phyloP scores from a whole-genome alignment of 441 rosid genomes.

The Euphorbia schlechtendalii region DNA sequence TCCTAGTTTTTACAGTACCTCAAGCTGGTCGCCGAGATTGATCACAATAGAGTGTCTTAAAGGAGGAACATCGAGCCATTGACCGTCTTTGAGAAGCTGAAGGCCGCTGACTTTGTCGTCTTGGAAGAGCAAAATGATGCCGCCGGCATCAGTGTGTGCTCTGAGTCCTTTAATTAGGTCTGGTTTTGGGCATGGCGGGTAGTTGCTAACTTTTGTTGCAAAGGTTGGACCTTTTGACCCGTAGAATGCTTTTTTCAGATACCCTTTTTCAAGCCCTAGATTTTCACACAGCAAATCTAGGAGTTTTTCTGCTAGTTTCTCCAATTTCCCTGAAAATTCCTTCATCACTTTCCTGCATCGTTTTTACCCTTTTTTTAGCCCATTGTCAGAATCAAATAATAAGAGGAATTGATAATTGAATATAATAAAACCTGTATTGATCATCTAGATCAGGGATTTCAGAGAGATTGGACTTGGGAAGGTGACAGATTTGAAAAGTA shows the following conservation, averaged over 20 bases:
- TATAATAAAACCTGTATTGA: slow-evolving; percentile 47
- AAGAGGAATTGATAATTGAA: neutral
- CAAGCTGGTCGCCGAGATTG: slow-evolving; percentile 91
- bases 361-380: neutral
- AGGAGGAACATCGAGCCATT: slow-evolving; percentile 89
- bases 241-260: slow-evolving; percentile 57
- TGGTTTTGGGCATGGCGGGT: slow-evolving; percentile 90
- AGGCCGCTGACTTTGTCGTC: slow-evolving; percentile 86
- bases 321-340: slow-evolving; percentile 58
- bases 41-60: slow-evolving; percentile 85
- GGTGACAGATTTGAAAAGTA: slow-evolving; percentile 69
- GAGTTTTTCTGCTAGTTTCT: slow-evolving; percentile 74
- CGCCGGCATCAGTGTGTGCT: slow-evolving; percentile 95
- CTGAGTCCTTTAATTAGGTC: slow-evolving; percentile 81
- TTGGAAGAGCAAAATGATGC: slow-evolving; percentile 78
- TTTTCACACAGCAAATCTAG: slow-evolving; percentile 80
- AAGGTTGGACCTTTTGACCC: slow-evolving; percentile 70
- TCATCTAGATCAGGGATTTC: slow-evolving; percentile 67
- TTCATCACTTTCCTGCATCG: slow-evolving; percentile 53
- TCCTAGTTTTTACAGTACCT: slow-evolving; percentile 39
- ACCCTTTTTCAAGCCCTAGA: slow-evolving; percentile 77
- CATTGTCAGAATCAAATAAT: no score
- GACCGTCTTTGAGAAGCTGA: slow-evolving; percentile 79
- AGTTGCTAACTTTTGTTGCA: slow-evolving; percentile 87
- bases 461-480: slow-evolving; percentile 57